Evolutionary conservation across 805 yeast species (phyloP).

Genomic region (Kregervanrija pseudodelftensis): DNA sequence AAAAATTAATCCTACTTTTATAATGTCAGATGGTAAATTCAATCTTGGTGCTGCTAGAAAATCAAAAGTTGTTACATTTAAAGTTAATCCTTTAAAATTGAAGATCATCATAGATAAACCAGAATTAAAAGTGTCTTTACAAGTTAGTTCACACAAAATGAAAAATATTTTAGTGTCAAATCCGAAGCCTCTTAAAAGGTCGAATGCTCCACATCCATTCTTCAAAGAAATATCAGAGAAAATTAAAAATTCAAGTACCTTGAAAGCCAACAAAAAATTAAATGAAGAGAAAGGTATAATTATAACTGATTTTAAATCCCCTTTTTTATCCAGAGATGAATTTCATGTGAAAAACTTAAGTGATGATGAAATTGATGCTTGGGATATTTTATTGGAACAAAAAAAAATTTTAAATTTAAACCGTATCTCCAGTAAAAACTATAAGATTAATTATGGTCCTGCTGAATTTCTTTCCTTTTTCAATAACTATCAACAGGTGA

Average conservation of each 20-base stretch:
- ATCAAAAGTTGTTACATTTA: slow-evolving; percentile 9
- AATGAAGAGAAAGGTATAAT: too few species aligned
- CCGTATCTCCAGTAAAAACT: too few species aligned
- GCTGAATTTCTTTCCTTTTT: not conserved
- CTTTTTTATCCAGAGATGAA: too few species aligned
- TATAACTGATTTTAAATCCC: too few species aligned
- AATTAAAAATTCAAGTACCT: slow-evolving; percentile 6
- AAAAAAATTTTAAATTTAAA: too few species aligned
- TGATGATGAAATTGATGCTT: too few species aligned
- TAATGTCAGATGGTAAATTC: slow-evolving; percentile 14
- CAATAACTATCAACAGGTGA: not conserved
- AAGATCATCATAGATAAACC: not conserved
- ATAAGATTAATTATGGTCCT: too few species aligned
- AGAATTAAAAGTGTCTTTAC: too few species aligned
- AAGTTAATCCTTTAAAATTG: slow-evolving; percentile 9
- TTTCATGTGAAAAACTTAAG: too few species aligned
- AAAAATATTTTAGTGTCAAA: not conserved
- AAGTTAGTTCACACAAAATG: slow-evolving; percentile 7
- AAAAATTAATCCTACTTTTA: not conserved
- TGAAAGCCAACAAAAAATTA: too few species aligned
- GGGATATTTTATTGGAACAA: too few species aligned
- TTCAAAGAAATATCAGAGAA: slow-evolving; percentile 35
- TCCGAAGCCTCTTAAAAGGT: slow-evolving; percentile 7
- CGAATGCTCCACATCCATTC: slow-evolving; percentile 14
- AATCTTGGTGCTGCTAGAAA: slow-evolving; percentile 6